These are phyloP conservation scores for Pseudocercospora vitis DNA, from an alignment of 2,329 filamentous ascomycete genomes.

Conservation along the genomic window DNA sequence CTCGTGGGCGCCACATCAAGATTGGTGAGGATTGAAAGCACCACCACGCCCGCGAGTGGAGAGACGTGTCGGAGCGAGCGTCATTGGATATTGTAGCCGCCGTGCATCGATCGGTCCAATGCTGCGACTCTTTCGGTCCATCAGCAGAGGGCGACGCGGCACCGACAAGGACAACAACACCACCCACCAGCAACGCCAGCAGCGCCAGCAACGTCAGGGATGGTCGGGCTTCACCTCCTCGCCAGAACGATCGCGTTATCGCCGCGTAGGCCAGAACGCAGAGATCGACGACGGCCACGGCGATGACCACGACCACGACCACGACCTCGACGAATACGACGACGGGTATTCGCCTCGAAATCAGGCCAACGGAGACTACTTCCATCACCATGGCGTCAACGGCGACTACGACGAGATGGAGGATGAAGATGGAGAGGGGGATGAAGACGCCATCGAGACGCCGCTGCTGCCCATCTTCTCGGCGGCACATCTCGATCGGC, in stretches of 20 bases:
- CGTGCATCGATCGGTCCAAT: constrained; percentile 17
- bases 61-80: constrained; percentile 11
- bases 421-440: constrained; percentile 45
- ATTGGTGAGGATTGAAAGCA: no score
- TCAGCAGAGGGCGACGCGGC: constrained; percentile 28
- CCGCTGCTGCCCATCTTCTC: constrained; percentile 76
- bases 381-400: constrained; percentile 23
- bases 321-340: constrained; percentile 28
- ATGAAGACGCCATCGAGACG: constrained; percentile 48
- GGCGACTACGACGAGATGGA: constrained; percentile 43
- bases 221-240: constrained; percentile 25
- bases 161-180: constrained; percentile 13
- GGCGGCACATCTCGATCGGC: constrained; percentile 72
- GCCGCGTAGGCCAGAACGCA: constrained; percentile 26
- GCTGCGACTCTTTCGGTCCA: constrained; percentile 29
- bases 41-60: constrained; percentile 3
- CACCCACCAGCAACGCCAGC: constrained; percentile 1
- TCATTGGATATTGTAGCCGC: constrained; percentile 6
- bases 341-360: constrained; percentile 26
- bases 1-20: not conserved
- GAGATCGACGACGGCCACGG: constrained; percentile 21
- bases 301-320: constrained; percentile 26
- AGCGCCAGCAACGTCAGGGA: constrained; percentile 7
- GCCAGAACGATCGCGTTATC: constrained; percentile 32
- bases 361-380: constrained; percentile 21